Evolutionary conservation across 805 yeast genomes (phyloP).

Genomic region (Candida silvicultrix): DNA sequence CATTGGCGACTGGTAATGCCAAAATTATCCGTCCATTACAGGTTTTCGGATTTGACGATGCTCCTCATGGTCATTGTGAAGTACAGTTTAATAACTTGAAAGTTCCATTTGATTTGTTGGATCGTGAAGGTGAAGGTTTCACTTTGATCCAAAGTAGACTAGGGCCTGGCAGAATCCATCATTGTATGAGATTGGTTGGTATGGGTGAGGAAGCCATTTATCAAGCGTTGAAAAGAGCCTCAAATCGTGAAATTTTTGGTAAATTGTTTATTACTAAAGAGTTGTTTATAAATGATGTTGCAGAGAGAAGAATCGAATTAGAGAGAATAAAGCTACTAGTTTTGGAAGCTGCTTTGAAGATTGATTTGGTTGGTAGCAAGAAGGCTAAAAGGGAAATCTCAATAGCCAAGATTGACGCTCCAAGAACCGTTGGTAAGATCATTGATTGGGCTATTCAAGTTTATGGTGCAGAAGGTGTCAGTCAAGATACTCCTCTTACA

Average conservation of each 20-base stretch:
- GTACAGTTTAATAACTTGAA: constrained; percentile 43
- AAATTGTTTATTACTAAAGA: constrained; percentile 44
- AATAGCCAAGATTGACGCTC: constrained; percentile 58
- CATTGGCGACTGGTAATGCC: constrained; percentile 43
- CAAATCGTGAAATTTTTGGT: constrained; percentile 46
- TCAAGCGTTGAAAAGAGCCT: constrained; percentile 44
- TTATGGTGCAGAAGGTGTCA: constrained; percentile 60
- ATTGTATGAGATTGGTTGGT: constrained; percentile 61
- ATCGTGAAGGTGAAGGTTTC: constrained; percentile 53
- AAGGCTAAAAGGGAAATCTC: constrained; percentile 51
- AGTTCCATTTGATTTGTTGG: constrained; percentile 36
- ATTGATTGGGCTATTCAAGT: constrained; percentile 60
- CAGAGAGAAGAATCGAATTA: constrained; percentile 47
- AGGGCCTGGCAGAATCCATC: constrained; percentile 69
- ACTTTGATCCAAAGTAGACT: constrained; percentile 57
- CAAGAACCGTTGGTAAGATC: constrained; percentile 43
- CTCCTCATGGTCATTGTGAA: constrained; percentile 70
- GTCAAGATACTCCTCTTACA: constrained; percentile 55
- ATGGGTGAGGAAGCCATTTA: constrained; percentile 50
- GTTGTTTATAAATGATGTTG: constrained; percentile 40
- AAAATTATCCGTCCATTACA: constrained; percentile 41
- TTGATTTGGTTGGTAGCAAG: constrained; percentile 48
- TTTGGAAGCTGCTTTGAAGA: constrained; percentile 53
- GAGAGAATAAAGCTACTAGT: constrained; percentile 49
- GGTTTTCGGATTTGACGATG: constrained; percentile 59